phyloP scores from a whole-genome alignment of 805 yeast species.

The Kregervanrija delftensis region DNA sequence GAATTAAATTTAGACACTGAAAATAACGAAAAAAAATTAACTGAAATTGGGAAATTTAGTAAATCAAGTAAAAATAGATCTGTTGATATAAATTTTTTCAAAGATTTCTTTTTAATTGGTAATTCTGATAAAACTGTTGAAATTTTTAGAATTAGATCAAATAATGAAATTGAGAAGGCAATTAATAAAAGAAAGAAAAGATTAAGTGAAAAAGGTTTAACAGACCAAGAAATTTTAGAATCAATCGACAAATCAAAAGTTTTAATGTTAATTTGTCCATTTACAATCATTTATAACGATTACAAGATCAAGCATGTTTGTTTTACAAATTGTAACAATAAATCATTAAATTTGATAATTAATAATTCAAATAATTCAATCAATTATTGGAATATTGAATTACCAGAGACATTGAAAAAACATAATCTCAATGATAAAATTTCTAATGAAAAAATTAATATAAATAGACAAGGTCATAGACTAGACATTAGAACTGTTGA shows the following conservation, averaged over 20 bases:
- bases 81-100: conserved; percentile 46
- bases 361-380: conserved; percentile 70
- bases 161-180: conserved; percentile 74
- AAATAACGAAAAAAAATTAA: conserved; percentile 28
- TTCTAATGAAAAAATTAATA: conserved; percentile 39
- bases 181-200: conserved; percentile 71
- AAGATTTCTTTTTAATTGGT: conserved; percentile 58
- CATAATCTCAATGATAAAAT: conserved; percentile 33
- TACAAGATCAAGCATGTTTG: conserved; percentile 58
- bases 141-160: conserved; percentile 66
- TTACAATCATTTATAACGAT: conserved; percentile 56
- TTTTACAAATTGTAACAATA: conserved; percentile 51
- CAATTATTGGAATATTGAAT: conserved; percentile 53
- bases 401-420: conserved; percentile 54
- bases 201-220: conserved; percentile 61
- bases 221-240: conserved; percentile 50
- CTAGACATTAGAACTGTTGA: conserved; percentile 82
- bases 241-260: conserved; percentile 42
- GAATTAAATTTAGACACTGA: conserved; percentile 46
- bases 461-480: conserved; percentile 83
- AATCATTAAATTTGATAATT: conserved; percentile 50
- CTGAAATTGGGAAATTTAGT: conserved; percentile 60
- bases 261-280: conserved; percentile 59
- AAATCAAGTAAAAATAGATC: conserved; percentile 75
- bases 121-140: conserved; percentile 80